These are phyloP conservation scores for Mikania micrantha DNA, from an alignment of 129 eudicot genomes.

Conservation along the genomic window DNA sequence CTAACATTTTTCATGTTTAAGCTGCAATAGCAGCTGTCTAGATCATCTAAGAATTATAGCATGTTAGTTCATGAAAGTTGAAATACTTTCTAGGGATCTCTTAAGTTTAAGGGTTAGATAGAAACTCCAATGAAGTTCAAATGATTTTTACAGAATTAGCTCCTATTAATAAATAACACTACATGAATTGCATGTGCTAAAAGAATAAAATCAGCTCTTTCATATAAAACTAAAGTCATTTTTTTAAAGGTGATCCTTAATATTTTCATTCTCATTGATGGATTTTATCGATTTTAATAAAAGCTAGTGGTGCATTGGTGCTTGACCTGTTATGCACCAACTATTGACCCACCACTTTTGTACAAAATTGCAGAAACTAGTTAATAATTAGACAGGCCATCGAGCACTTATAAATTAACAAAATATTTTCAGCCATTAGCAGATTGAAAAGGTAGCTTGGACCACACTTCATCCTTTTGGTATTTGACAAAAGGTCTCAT, in stretches of 20 bases:
- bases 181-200: neutral
- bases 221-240: no score
- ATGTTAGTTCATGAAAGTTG: neutral
- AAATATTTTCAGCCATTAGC: slow-evolving; percentile 11
- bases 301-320: slow-evolving; percentile 9
- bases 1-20: neutral
- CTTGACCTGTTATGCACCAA: slow-evolving; percentile 10
- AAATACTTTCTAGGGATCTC: neutral
- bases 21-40: slow-evolving; percentile 4
- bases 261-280: neutral
- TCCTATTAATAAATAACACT: neutral
- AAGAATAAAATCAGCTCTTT: neutral
- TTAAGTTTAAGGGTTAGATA: neutral
- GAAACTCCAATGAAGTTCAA: neutral
- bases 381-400: neutral
- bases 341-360: slow-evolving; percentile 2
- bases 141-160: neutral
- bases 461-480: slow-evolving; percentile 6
- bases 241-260: no score
- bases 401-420: neutral
- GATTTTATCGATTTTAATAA: neutral
- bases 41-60: neutral
- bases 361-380: slow-evolving; percentile 7
- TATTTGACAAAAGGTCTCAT: neutral
- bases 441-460: neutral